Conservation (phyloP, 768 basidiomycete genomes). For the Tylopilus rubrobrunneus region DNA sequence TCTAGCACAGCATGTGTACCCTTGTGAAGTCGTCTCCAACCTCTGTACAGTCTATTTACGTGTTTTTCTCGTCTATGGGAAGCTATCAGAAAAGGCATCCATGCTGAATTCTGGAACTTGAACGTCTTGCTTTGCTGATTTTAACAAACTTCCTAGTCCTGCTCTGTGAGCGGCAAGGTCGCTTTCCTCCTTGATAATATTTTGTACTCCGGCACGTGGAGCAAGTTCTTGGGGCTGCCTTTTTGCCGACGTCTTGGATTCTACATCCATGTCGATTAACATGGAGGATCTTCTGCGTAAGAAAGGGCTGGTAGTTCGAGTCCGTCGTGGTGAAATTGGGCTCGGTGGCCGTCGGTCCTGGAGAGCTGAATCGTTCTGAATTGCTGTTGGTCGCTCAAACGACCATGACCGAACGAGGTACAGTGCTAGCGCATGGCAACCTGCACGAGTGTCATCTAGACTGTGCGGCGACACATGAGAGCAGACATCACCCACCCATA, state of each 20-base stretch:
- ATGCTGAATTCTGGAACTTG: constrained; percentile 88
- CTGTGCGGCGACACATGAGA: neutral
- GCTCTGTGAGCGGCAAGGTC: constrained; percentile 65
- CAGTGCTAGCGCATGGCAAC: constrained; percentile 89
- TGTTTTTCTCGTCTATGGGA: constrained; percentile 3
- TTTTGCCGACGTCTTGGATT: constrained; percentile 56
- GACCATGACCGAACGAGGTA: constrained; percentile 90
- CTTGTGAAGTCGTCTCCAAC: constrained; percentile 6
- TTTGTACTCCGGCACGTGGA: constrained; percentile 15
- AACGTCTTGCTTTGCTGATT: constrained; percentile 86
- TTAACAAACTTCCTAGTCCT: constrained; percentile 80
- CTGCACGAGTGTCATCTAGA: constrained; percentile 37
- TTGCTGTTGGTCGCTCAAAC: constrained; percentile 72
- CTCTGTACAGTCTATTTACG: constrained; percentile 1
- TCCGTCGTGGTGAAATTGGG: constrained; percentile 41
- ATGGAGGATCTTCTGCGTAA: constrained; percentile 68
- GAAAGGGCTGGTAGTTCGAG: constrained; percentile 49
- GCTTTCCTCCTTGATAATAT: constrained; percentile 45
- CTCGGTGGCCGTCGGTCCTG: constrained; percentile 37
- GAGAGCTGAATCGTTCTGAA: constrained; percentile 11
- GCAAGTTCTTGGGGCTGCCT: constrained; percentile 44
- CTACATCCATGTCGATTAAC: constrained; percentile 85
- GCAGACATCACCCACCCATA: constrained; percentile 66
- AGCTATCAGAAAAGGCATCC: constrained; percentile 56
- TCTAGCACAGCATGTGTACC: constrained; percentile 9